Evolutionary conservation across 805 yeast genomes (phyloP), one percentile per base, ranked within the genome.

Genomic region (Vanderwaltozyma tropicalis): DNA sequence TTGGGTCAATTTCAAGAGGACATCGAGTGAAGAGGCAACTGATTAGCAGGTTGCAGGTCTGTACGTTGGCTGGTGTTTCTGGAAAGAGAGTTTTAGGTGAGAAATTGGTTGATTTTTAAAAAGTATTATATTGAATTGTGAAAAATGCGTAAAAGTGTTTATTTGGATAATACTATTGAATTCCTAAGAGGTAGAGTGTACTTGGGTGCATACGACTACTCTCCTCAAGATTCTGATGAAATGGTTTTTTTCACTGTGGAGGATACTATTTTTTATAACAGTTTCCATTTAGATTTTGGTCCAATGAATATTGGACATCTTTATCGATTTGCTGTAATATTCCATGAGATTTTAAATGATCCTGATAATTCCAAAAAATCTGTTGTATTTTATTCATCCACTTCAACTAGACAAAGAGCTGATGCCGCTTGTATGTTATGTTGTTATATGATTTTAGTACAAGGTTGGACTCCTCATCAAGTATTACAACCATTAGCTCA

Each of bases 401-500:
- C 89, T 0, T 78, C 83, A 24, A 75, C 95, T 1, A 77, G 80
- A 44, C 80, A 80, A 46, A 65, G 98, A 50, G 78, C 96, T 6
- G 92, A 92, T 54, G 94, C 97, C 14, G 96, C 97, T 4, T 87
- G 97, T 60, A 67, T 92, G 44, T 67, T 92, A 36, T 85, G 95
- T 46, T 86, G 96, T 53, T 92, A 92, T 62, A 87, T 92, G 96
- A 73, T 92, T 1, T 63, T 92, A 38, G 89, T 92, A 14, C 98
- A 92, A 57, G 80, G 86, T 12, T 92, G 98, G 98, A 86, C 96
- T 1, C 98, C 98, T 0, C 98, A 92, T 61, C 92, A 92, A 60
- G 98, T 88, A 0, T 63, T 92, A 45, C 96, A 94, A 42, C 98
- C 98, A 1, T 74, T 92, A 38, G 76, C 92, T 1, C 97, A 92